Conservation (phyloP, 2,329 filamentous ascomycete species). For the Fusarium euwallaceae region DNA sequence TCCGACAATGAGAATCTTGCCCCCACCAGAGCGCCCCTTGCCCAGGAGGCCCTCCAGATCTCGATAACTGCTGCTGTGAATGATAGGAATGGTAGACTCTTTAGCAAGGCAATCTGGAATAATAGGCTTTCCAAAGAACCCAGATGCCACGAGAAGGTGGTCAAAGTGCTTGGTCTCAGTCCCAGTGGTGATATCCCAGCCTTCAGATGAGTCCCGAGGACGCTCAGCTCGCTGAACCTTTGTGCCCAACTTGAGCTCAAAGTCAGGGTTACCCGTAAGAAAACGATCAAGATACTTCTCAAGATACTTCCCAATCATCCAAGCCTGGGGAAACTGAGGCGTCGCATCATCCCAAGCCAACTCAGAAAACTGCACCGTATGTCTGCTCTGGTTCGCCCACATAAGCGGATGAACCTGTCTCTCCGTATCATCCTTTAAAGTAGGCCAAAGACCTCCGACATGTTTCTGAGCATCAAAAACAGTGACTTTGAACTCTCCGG, state of each 20-base stretch:
- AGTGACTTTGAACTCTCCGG: slow-evolving; percentile 72
- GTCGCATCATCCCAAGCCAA: slow-evolving; percentile 74
- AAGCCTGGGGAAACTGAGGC: slow-evolving; percentile 80
- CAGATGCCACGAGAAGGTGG: slow-evolving; percentile 78
- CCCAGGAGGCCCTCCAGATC: slow-evolving; percentile 64
- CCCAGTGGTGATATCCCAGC: slow-evolving; percentile 58
- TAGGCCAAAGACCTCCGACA: slow-evolving; percentile 85
- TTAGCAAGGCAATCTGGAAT: slow-evolving; percentile 61
- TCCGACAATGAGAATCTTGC: slow-evolving; percentile 80
- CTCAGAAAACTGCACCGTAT: slow-evolving; percentile 81
- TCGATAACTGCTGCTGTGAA: slow-evolving; percentile 79
- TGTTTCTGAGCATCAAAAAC: slow-evolving; percentile 76
- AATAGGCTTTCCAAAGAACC: slow-evolving; percentile 77
- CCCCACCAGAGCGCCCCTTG: slow-evolving; percentile 53
- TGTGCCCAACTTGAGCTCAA: slow-evolving; percentile 64
- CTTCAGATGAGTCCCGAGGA: slow-evolving; percentile 50
- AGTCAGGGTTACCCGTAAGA: slow-evolving; percentile 56
- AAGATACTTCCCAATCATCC: slow-evolving; percentile 82
- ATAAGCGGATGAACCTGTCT: slow-evolving; percentile 75
- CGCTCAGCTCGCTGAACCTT: slow-evolving; percentile 59
- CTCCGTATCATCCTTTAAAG: slow-evolving; percentile 59
- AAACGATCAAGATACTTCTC: slow-evolving; percentile 73
- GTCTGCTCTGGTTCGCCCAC: slow-evolving; percentile 80
- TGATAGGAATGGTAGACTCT: slow-evolving; percentile 59
- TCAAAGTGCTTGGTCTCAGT: slow-evolving; percentile 71